Base-by-base conservation (phyloP, 768 basidiomycete genomes). In the Mycena leptocephala region DNA sequence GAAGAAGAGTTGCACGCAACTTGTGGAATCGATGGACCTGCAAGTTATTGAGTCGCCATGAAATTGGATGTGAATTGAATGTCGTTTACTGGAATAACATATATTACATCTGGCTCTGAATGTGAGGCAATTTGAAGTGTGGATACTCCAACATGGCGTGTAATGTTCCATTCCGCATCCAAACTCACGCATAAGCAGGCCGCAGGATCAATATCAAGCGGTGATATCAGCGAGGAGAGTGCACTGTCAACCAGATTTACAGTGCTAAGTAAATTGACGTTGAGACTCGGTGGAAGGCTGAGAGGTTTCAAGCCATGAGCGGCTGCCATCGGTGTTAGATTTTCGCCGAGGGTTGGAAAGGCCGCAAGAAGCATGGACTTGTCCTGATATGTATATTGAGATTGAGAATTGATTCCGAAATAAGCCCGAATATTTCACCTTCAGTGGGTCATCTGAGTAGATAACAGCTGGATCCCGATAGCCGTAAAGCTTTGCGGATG, bases 101-200 rank as follows among this genome's bases (percentile, higher is more conserved):
- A 68, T 35, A 43, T 24, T 28, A 41, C 10, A 5, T 55, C 13
- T 2, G 66, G 66, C 26, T 66, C 59, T 1, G 33, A 55, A 61
- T 79, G 77, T 16, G 74, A 71, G 7, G 77, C 74, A 64, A 79
- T 14, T 48, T 79, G 79, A 53, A 79, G 22, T 14, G 72, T 65
- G 7, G 79, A 79, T 2, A 78, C 79, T 22, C 79, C 79, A 22
- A 61, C 20, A 20, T 30, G 35, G 2, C 77, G 63, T 28, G 74
- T 76, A 10, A 78, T 30, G 59, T 79, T 79, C 79, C 79, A 79
- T 28, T 79, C 79, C 11, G 79, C 77, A 46, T 72, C 70, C 5
- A 72, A 10, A 13, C 70, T 72, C 3, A 64, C 26, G 26, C 70
- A 72, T 3, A 64, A 20, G 30, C 32, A 33, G 8, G 26, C 28